phyloP scores from a whole-genome alignment of 75 land plant genomes.

The Isoetes taiwanensis region DNA sequence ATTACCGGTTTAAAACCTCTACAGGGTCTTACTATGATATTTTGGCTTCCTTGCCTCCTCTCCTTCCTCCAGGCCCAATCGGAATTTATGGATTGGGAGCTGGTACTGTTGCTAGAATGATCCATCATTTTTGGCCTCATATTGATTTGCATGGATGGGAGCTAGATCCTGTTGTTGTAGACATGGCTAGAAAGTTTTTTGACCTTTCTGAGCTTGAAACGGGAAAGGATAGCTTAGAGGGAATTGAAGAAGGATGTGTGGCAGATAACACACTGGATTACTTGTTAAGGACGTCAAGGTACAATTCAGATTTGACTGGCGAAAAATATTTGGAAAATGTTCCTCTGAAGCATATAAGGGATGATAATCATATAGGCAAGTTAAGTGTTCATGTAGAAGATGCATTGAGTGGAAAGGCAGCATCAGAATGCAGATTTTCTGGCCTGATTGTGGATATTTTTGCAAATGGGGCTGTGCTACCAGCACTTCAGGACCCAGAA shows the following conservation, averaged over 20 bases:
- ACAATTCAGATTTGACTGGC: not conserved
- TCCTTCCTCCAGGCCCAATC: conserved; percentile 63
- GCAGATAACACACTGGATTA: not conserved
- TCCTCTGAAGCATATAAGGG: too few relatives aligned
- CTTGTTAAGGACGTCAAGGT: not conserved
- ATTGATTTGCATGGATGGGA: conserved; percentile 66
- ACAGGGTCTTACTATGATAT: conserved; percentile 69
- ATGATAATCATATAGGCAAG: conserved; percentile 28
- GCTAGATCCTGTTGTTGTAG: conserved; percentile 54
- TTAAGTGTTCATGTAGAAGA: conserved; percentile 50
- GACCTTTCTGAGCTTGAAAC: conserved; percentile 40
- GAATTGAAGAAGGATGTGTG: not conserved
- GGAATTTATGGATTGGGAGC: conserved; percentile 75
- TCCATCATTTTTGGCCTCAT: conserved; percentile 46
- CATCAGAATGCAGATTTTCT: conserved; percentile 39
- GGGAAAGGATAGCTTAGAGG: conserved; percentile 7
- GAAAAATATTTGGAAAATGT: too few relatives aligned
- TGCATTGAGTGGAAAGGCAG: conserved; percentile 33
- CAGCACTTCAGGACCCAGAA: conserved; percentile 42
- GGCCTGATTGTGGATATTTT: conserved; percentile 78
- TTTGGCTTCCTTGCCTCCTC: conserved; percentile 62
- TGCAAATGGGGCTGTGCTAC: conserved; percentile 39
- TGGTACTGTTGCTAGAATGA: conserved; percentile 53
- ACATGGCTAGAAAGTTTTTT: conserved; percentile 55
- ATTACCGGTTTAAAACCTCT: conserved; percentile 28